Percentiles rank a stretch among this genome's conserved stretches.
phyloP scores from a whole-genome alignment of 805 yeast genomes.

The Yamadazyma phyllophila region DNA sequence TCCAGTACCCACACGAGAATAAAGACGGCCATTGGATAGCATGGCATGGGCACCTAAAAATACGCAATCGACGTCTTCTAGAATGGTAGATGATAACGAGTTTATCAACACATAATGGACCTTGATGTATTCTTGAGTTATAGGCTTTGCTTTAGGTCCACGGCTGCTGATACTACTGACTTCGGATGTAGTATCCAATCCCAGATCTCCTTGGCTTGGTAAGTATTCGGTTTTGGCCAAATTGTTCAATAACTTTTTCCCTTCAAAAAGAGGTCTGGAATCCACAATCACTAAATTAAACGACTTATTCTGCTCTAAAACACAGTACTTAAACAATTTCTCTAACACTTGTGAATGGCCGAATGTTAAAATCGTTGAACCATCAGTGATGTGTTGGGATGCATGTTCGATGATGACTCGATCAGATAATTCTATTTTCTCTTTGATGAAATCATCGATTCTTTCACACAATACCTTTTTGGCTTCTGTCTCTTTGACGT shows the following conservation, averaged over 20 bases:
- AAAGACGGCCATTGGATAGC: constrained; percentile 90
- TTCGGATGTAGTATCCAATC: constrained; percentile 18
- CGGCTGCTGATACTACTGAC: constrained; percentile 17
- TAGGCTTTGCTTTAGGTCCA: constrained; percentile 19
- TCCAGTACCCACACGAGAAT: constrained; percentile 94
- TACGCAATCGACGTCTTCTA: constrained; percentile 86
- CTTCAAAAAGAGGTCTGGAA: constrained; percentile 92
- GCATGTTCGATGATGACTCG: constrained; percentile 80
- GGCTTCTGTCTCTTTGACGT: constrained; percentile 64
- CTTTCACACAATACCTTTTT: constrained; percentile 59
- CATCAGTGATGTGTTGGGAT: constrained; percentile 68
- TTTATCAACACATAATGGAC: constrained; percentile 77
- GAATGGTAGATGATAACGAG: constrained; percentile 68
- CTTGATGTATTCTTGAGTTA: constrained; percentile 56
- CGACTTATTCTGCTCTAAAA: constrained; percentile 52
- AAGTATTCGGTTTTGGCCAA: constrained; percentile 43
- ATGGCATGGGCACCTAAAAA: constrained; percentile 96
- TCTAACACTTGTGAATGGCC: constrained; percentile 85
- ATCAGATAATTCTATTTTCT: constrained; percentile 81
- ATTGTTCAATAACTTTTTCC: constrained; percentile 68
- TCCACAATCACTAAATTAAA: constrained; percentile 87
- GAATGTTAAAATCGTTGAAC: constrained; percentile 78
- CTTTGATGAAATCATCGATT: constrained; percentile 79
- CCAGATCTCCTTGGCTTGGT: constrained; percentile 13
- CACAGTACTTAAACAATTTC: constrained; percentile 68